These are phyloP conservation scores for Apiotrichum mycotoxinovorans DNA, from an alignment of 1,284 basidiomycete species.

Conservation along the genomic window DNA sequence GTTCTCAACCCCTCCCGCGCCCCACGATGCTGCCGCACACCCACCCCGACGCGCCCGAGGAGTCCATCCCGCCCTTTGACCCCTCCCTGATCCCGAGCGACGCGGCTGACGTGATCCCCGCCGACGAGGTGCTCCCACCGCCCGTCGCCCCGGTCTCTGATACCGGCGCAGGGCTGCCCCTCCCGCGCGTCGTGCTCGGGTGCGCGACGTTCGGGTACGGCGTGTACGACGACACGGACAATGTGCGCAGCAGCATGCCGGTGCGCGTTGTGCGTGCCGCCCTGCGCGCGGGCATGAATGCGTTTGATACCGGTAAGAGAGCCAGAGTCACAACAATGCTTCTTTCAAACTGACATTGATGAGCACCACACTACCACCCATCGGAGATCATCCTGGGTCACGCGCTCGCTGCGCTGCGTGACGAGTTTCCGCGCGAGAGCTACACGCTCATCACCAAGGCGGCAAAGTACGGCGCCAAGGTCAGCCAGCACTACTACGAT, in stretches of 20 bases:
- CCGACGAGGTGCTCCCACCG: constrained; percentile 22
- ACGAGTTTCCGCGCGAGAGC: constrained; percentile 71
- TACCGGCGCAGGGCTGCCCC: constrained; percentile 1
- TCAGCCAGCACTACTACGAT: constrained; percentile 68
- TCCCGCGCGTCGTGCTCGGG: constrained; percentile 62
- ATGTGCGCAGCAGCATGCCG: constrained; percentile 60
- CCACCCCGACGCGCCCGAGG: constrained; percentile 40
- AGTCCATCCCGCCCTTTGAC: constrained; percentile 25
- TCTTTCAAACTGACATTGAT: too few species aligned
- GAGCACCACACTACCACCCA: constrained; percentile 73
- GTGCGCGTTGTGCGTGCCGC: constrained; percentile 71
- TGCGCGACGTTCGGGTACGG: constrained; percentile 67
- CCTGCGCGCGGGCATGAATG: constrained; percentile 78
- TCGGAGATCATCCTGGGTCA: constrained; percentile 86
- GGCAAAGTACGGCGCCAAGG: constrained; percentile 70
- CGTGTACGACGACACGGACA: constrained; percentile 66
- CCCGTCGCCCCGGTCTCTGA: not conserved
- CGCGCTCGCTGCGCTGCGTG: constrained; percentile 60
- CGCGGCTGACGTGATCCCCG: constrained; percentile 24
- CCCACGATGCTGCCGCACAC: constrained; percentile 15
- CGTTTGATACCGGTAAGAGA: constrained; percentile 71
- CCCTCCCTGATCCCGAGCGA: constrained; percentile 19
- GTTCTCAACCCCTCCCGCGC: too few species aligned
- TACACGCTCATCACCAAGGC: constrained; percentile 91
- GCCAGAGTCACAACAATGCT: not conserved